Conservation (phyloP, 2,329 filamentous ascomycete genomes). For the Periconia sp. region DNA sequence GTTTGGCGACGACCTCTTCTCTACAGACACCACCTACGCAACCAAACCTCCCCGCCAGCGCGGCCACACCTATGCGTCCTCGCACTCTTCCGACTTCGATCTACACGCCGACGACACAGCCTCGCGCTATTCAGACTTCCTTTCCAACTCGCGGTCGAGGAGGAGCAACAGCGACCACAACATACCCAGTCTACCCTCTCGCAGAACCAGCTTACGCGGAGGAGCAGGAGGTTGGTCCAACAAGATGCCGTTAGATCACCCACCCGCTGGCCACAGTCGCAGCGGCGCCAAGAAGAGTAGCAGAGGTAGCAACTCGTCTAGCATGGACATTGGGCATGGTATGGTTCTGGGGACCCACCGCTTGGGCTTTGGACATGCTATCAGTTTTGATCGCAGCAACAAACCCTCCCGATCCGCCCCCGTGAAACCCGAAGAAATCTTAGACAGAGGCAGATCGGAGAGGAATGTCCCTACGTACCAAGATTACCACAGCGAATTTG, state of each 20-base stretch:
- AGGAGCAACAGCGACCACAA: constrained; percentile 82
- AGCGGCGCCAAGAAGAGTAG: constrained; percentile 63
- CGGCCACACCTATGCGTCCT: constrained; percentile 63
- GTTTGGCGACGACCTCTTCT: constrained; percentile 45
- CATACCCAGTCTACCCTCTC: constrained; percentile 45
- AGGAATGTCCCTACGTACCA: constrained; percentile 47
- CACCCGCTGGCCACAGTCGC: constrained; percentile 33
- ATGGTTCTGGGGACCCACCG: constrained; percentile 62
- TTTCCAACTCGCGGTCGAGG: constrained; percentile 59
- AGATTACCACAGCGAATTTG: constrained; percentile 62
- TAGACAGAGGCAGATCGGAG: constrained; percentile 24
- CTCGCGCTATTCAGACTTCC: constrained; percentile 46
- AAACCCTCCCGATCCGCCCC: constrained; percentile 21
- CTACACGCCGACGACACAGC: constrained; percentile 38
- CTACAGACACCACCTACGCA: constrained; percentile 35
- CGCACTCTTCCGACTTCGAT: constrained; percentile 60
- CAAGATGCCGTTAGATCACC: constrained; percentile 29
- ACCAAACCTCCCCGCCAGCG: constrained; percentile 48
- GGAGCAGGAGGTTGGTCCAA: constrained; percentile 13
- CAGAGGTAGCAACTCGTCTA: constrained; percentile 70
- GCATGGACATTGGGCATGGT: constrained; percentile 65
- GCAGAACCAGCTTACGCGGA: constrained; percentile 40
- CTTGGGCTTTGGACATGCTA: constrained; percentile 61
- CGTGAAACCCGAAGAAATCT: constrained; percentile 46
- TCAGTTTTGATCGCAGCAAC: constrained; percentile 68